Base-by-base conservation (phyloP, 352 stramenopile species). In the Phytophthora gonapodyides region DNA sequence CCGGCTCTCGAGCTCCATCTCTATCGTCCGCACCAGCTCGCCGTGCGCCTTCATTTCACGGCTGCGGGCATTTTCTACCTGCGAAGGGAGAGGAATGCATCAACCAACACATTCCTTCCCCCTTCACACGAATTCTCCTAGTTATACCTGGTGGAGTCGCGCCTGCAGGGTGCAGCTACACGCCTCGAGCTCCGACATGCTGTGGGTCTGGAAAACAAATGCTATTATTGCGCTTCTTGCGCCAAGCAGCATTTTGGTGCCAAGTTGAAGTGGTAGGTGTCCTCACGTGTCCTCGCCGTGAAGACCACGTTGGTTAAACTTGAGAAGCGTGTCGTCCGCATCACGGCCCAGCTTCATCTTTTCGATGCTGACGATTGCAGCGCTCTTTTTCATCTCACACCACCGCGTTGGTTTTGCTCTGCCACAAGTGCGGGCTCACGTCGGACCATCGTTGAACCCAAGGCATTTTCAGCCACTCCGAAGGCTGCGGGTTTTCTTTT, bases 21-120 rank as follows among this genome's bases (percentile, higher is more conserved):
- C 57, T 2, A 91, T 60, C 17, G 61, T 44, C 1, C 57, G 61
- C 11, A 85, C 53, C 16, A 74, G 41, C 47, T 78, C 49, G 0
- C 77, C 81, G 7, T 91, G 79, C 1, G 57, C 58, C 9, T 74
- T 53, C 68, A 91, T 73, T 52, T 91, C 79, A 10, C 65, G 76
- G 12, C 67, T 69, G 6, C 81, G 77, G 2, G 73, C 70, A 30
- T 45, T 57, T 63, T 88, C 74, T 3, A 86, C 27, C 78, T 88
- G 27, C 5, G 48, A 17, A 30, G 24, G 24, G 7, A 30, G 24
- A 31, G 27, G 27, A 31, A 31, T 31, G 27, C 8, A 33, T 41
- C 11, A 54, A 10, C 16, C 17, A 5, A 12, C 13, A 16, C 15
- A 1, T 24, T 19, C 9, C 19, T 5, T 38, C 1, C 12, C 40